phyloP scores from a whole-genome alignment of 1,284 basidiomycete species.

The Retiboletus fuscus region DNA sequence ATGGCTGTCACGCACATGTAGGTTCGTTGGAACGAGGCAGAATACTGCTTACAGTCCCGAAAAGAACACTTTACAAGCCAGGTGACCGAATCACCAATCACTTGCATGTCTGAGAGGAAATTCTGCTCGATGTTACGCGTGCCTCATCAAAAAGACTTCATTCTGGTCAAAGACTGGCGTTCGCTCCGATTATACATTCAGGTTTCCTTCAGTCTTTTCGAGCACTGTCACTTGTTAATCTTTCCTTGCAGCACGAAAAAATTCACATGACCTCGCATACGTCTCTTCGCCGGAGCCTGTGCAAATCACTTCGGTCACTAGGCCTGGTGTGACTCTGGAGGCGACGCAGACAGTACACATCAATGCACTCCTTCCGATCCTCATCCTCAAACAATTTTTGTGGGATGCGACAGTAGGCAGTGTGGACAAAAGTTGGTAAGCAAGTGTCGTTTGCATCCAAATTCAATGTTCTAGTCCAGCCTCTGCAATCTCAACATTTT shows the following conservation, averaged over 20 bases:
- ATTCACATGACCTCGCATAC: slow-evolving; percentile 79
- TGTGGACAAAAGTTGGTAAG: slow-evolving; percentile 89
- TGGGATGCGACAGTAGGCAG: slow-evolving; percentile 86
- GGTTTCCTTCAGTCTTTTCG: slow-evolving; percentile 53
- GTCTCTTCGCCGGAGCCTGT: slow-evolving; percentile 88
- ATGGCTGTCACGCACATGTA: slow-evolving; percentile 86
- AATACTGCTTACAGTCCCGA: not conserved
- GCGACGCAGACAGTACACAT: slow-evolving; percentile 91
- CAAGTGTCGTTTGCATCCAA: slow-evolving; percentile 83
- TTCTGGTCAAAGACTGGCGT: slow-evolving; percentile 93
- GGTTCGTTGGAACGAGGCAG: slow-evolving; percentile 45
- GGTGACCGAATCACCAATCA: slow-evolving; percentile 87
- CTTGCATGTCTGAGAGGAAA: slow-evolving; percentile 93
- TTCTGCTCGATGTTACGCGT: slow-evolving; percentile 88
- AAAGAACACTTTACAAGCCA: slow-evolving; percentile 62
- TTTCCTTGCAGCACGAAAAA: slow-evolving; percentile 66
- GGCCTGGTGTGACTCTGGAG: slow-evolving; percentile 74
- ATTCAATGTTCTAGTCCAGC: slow-evolving; percentile 68
- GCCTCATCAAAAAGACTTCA: slow-evolving; percentile 88
- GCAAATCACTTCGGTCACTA: slow-evolving; percentile 70
- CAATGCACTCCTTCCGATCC: slow-evolving; percentile 86
- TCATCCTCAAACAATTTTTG: slow-evolving; percentile 93
- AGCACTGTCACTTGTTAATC: not conserved
- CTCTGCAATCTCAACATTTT: not conserved
- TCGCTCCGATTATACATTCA: slow-evolving; percentile 91